A percentile compares a stretch with the other conserved stretches of the same genome.
These are phyloP conservation scores for Mycena amicta DNA, from an alignment of 768 basidiomycete genomes.

Conservation along the genomic window DNA sequence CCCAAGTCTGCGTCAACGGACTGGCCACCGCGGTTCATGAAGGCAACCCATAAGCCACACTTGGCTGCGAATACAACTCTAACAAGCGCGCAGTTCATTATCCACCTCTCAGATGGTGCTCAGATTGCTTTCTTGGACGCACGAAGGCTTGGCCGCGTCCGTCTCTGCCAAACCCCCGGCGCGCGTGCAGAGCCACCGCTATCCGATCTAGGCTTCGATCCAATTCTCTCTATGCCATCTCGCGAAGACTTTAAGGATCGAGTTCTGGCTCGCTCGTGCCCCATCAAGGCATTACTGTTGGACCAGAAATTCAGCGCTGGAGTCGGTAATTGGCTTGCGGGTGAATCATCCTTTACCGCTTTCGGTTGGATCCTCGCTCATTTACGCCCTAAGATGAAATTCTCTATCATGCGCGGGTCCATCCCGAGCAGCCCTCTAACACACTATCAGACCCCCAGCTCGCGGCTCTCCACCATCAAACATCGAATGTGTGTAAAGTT, in stretches of 20 bases:
- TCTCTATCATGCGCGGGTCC: constrained; percentile 71
- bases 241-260: constrained; percentile 50
- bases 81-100: constrained; percentile 50
- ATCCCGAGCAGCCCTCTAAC: constrained; percentile 70
- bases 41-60: constrained; percentile 44
- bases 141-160: constrained; percentile 69
- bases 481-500: constrained; percentile 54
- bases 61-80: not conserved
- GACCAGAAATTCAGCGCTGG: constrained; percentile 83
- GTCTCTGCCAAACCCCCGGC: constrained; percentile 56
- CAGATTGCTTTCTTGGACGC: constrained; percentile 75
- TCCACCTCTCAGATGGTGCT: constrained; percentile 53
- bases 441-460: constrained; percentile 54
- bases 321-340: constrained; percentile 83
- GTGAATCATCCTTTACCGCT: constrained; percentile 34
- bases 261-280: constrained; percentile 58
- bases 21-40: constrained; percentile 72
- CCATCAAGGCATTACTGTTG: constrained; percentile 75
- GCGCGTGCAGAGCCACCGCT: constrained; percentile 63
- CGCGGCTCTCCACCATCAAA: constrained; percentile 52
- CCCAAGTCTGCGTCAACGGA: constrained; percentile 41
- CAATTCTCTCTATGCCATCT: constrained; percentile 67
- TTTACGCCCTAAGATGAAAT: constrained; percentile 64
- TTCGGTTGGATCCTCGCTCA: constrained; percentile 6
- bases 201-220: constrained; percentile 75